Evolutionary conservation across 805 yeast genomes (phyloP).

Genomic region (Metschnikowia borealis): DNA sequence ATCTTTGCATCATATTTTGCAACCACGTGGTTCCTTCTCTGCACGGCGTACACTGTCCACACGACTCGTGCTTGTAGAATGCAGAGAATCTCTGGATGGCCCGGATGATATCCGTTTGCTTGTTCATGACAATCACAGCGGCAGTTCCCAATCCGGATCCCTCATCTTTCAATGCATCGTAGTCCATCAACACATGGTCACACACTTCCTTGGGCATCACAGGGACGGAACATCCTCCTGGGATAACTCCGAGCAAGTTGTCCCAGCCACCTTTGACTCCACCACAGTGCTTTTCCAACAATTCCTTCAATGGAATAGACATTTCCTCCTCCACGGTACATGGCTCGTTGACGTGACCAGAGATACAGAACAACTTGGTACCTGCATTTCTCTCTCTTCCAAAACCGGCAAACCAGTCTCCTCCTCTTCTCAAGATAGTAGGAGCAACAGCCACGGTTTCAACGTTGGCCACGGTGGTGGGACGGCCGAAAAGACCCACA

Average conservation of each 20-base stretch:
- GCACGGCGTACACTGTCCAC: constrained; percentile 95
- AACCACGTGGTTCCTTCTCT: constrained; percentile 92
- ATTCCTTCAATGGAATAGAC: constrained; percentile 82
- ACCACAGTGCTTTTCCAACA: constrained; percentile 85
- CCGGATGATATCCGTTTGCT: constrained; percentile 76
- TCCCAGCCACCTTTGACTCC: constrained; percentile 94
- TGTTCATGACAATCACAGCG: constrained; percentile 88
- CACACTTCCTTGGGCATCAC: constrained; percentile 66
- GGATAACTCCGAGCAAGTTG: constrained; percentile 79
- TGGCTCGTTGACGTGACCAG: constrained; percentile 89
- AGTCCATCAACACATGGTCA: constrained; percentile 77
- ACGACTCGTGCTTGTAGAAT: constrained; percentile 87
- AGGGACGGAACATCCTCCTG: constrained; percentile 90
- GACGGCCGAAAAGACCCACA: constrained; percentile 87
- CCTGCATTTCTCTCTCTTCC: constrained; percentile 86
- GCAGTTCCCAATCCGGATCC: constrained; percentile 92
- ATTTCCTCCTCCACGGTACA: constrained; percentile 92
- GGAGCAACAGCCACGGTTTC: constrained; percentile 91
- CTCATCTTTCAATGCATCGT: constrained; percentile 77
- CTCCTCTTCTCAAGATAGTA: constrained; percentile 84
- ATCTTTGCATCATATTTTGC: constrained; percentile 78
- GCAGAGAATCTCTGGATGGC: constrained; percentile 83
- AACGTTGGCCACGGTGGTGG: constrained; percentile 86
- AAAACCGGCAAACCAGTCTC: constrained; percentile 78
- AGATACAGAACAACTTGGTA: constrained; percentile 78